phyloP scores from a whole-genome alignment of 768 basidiomycete species.

The Calocybe gangraenosa region DNA sequence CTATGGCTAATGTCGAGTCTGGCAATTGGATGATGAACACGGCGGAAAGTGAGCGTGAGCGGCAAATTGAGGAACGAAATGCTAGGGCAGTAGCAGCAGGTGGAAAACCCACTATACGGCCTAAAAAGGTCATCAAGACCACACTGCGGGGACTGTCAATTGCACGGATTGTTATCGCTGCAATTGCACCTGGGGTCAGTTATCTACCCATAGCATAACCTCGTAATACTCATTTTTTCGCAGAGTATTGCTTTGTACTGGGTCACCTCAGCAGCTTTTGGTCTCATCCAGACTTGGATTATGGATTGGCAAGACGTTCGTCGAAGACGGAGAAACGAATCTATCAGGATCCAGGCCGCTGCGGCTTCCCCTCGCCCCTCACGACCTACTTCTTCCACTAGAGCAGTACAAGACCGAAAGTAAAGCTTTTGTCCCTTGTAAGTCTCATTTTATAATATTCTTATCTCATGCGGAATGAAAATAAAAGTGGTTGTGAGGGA shows the following conservation, averaged over 20 bases:
- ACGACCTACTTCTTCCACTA: not conserved
- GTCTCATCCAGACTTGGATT: slow-evolving; percentile 70
- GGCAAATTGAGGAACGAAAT: slow-evolving; percentile 42
- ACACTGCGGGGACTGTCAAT: slow-evolving; percentile 55
- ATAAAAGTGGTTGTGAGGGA: slow-evolving; percentile 74
- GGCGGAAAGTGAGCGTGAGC: slow-evolving; percentile 48
- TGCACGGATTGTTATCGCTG: slow-evolving; percentile 61
- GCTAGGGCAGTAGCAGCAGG: slow-evolving; percentile 43
- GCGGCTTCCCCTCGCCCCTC: slow-evolving; percentile 3
- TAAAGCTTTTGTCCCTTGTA: slow-evolving; percentile 17
- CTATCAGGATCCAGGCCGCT: not conserved
- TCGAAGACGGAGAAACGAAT: slow-evolving; percentile 22
- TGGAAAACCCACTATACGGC: slow-evolving; percentile 39
- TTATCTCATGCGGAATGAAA: slow-evolving; percentile 49
- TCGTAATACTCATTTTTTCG: slow-evolving; percentile 1
- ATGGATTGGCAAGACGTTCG: slow-evolving; percentile 61
- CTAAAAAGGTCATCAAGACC: slow-evolving; percentile 47
- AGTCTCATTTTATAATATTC: slow-evolving; percentile 8
- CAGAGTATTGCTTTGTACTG: slow-evolving; percentile 74
- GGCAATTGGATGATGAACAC: slow-evolving; percentile 68
- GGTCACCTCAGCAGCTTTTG: slow-evolving; percentile 73
- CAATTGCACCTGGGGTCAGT: slow-evolving; percentile 69
- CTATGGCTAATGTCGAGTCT: slow-evolving; percentile 77
- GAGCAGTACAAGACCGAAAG: slow-evolving; percentile 9
- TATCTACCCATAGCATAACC: not conserved